Evolutionary conservation across 352 stramenopile genomes (phyloP), one percentile per base, ranked within the genome.

Genomic region (Globisporangium cystogenes): DNA sequence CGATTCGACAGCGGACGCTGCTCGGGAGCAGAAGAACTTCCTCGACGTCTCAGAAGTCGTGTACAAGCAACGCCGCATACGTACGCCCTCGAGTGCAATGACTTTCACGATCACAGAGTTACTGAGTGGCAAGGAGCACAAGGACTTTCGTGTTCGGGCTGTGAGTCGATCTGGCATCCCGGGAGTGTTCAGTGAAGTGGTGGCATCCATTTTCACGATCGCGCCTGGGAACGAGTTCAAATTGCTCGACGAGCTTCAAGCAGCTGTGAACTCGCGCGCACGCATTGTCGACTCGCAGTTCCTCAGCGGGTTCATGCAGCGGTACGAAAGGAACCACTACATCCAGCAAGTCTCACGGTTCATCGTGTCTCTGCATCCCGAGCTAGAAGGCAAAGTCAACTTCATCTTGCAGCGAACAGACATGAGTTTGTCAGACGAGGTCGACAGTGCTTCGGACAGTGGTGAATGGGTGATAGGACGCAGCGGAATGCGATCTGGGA

Each of bases 281-380:
- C 74, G 68, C 8, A 73, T 82, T 16, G 70, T 93, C 15, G 82
- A 93, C 48, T 93, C 82, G 1, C 64, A 72, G 23, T 90, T 93
- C 59, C 63, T 90, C 53, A 93, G 79, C 47, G 80, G 80, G 0
- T 93, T 93, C 48, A 83, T 87, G 68, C 82, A 93, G 56, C 75
- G 82, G 0, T 93, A 91, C 46, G 80, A 90, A 16, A 59, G 76
- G 0, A 59, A 75, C 0, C 67, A 89, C 47, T 93, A 90, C 45
- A 87, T 93, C 40, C 48, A 70, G 1, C 59, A 87, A 26, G 68
- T 93, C 0, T 87, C 82, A 35, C 59, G 60, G 5, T 86, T 85
- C 44, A 88, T 93, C n/a, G 26, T 82, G 1, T 58, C 59, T 2
- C 66, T 72, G 21, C 68, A 89, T 47, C 82, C 79, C 0, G 52